phyloP scores from a whole-genome alignment of 148 eudicot genomes.

The Chenopodium formosanum region DNA sequence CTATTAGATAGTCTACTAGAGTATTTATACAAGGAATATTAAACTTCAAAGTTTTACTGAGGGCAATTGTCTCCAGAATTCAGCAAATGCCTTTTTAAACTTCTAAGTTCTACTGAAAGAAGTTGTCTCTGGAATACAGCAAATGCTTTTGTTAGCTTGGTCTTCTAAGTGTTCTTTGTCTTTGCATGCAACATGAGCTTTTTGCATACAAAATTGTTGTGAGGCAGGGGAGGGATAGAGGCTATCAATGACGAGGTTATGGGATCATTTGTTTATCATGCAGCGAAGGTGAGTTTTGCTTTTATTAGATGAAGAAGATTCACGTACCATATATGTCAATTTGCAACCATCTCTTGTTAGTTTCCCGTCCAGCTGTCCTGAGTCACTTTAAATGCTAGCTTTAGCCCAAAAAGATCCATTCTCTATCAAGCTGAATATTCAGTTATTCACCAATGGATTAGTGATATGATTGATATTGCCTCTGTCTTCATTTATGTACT shows the following conservation, averaged over 20 bases:
- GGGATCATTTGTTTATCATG: neutral
- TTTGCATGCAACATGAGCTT: neutral
- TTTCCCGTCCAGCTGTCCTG: slow-evolving; percentile 1
- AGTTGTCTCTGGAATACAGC: neutral
- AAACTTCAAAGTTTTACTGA: neutral
- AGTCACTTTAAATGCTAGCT: neutral
- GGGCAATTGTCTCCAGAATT: neutral
- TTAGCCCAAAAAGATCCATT: neutral
- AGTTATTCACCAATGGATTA: neutral
- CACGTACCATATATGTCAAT: neutral
- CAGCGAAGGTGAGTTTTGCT: neutral
- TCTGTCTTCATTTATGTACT: neutral
- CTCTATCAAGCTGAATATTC: neutral
- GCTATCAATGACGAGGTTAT: neutral
- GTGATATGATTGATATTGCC: neutral
- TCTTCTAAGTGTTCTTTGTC: neutral
- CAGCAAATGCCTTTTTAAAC: neutral
- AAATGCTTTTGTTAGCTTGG: neutral
- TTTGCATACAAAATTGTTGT: neutral
- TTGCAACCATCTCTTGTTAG: neutral
- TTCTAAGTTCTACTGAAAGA: neutral
- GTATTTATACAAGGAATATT: neutral
- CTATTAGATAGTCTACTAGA: neutral
- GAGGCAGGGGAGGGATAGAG: neutral
- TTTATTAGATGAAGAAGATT: slow-evolving; percentile 1